These are phyloP conservation scores for Termitomyces sp. DNA, from an alignment of 768 basidiomycete genomes.

Conservation along the genomic window DNA sequence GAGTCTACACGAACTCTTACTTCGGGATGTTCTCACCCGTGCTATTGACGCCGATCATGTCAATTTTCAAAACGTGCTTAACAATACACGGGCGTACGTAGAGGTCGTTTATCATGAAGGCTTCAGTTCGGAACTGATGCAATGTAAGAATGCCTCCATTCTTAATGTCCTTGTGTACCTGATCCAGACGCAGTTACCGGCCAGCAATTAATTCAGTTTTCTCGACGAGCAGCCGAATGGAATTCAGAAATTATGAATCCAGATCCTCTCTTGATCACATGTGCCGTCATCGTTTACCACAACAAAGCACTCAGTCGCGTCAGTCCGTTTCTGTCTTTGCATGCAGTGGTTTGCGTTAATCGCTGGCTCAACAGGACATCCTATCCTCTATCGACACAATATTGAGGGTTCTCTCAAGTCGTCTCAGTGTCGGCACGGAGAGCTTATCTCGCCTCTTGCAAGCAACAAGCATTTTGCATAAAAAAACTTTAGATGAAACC, in stretches of 20 bases:
- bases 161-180: slow-evolving; percentile 1
- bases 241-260: slow-evolving; percentile 47
- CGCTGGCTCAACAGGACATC: slow-evolving; percentile 43
- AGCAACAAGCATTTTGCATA: slow-evolving; percentile 40
- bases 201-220: slow-evolving; percentile 46
- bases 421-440: slow-evolving; percentile 41
- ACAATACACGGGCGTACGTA: slow-evolving; percentile 56
- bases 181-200: slow-evolving; percentile 44
- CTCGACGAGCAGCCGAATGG: slow-evolving; percentile 58
- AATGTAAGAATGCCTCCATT: slow-evolving; percentile 37
- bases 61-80: slow-evolving; percentile 48
- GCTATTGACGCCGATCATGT: slow-evolving; percentile 47
- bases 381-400: slow-evolving; percentile 55
- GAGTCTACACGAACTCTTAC: slow-evolving; percentile 42
- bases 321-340: slow-evolving; percentile 11
- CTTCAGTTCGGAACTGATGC: slow-evolving; percentile 51
- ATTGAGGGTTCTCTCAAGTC: slow-evolving; percentile 49
- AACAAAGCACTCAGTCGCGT: slow-evolving; percentile 60
- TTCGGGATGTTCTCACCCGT: slow-evolving; percentile 53
- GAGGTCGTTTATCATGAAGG: slow-evolving; percentile 53
- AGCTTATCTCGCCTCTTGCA: slow-evolving; percentile 46
- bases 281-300: slow-evolving; percentile 50
- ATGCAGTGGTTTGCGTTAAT: neutral
- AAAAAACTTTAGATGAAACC: slow-evolving; percentile 28
- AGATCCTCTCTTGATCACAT: slow-evolving; percentile 51